Evolutionary conservation across 768 basidiomycete species (phyloP).

Genomic region (Megacollybia marginata): DNA sequence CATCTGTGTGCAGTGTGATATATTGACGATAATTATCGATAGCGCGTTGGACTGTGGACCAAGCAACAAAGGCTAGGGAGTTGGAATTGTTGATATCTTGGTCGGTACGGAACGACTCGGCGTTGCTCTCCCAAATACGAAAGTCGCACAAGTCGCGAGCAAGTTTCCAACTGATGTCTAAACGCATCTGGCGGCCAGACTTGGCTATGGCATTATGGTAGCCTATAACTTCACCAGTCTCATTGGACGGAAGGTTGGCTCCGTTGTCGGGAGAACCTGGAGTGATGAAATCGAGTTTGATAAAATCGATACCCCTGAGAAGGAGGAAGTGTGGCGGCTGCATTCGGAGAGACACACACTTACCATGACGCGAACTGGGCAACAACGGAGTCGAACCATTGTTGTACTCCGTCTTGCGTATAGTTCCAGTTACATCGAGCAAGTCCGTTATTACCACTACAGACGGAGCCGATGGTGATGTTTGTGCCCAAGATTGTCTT

Average conservation of each 20-base stretch:
- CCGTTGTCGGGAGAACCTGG: conserved; percentile 6
- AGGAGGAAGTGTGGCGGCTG: not conserved
- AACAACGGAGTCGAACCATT: conserved; percentile 7
- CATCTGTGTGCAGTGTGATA: conserved; percentile 1
- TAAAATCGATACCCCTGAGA: conserved; percentile 7
- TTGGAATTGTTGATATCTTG: conserved; percentile 8
- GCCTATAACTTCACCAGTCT: not conserved
- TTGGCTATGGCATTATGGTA: conserved; percentile 5
- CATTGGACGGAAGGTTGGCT: conserved; percentile 2
- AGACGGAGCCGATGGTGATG: conserved; percentile 5
- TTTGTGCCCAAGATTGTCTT: too few relatives aligned
- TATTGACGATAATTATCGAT: conserved; percentile 7
- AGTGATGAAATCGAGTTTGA: conserved; percentile 8
- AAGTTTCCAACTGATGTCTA: conserved; percentile 8
- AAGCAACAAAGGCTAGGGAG: not conserved
- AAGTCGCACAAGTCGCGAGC: conserved; percentile 3
- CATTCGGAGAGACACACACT: not conserved
- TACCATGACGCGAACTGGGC: conserved; percentile 5
- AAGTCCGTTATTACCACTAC: conserved; percentile 3
- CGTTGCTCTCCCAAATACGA: conserved; percentile 2
- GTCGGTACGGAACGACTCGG: conserved; percentile 7
- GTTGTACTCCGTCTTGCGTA: conserved; percentile 3
- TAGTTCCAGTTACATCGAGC: conserved; percentile 5
- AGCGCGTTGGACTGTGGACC: conserved; percentile 5
- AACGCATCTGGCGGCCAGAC: conserved; percentile 6